A percentile compares a stretch with the other conserved stretches of the same genome.
Evolutionary conservation across 2,329 filamentous ascomycete species (phyloP).

Genomic region (Aspergillus quadrilineatus): DNA sequence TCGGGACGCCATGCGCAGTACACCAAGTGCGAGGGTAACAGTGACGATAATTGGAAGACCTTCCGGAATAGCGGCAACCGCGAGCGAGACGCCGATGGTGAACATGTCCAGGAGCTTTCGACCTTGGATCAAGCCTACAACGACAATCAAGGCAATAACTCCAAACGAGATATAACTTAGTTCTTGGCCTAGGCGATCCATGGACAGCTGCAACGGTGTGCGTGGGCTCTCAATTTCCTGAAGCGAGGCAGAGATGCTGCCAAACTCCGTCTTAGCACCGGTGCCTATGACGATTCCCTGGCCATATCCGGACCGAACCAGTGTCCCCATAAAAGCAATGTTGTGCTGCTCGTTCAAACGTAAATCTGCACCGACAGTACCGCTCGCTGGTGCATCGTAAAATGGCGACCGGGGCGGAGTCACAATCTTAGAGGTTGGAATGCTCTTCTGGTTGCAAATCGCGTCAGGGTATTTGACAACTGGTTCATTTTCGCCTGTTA

Average conservation of each 20-base stretch:
- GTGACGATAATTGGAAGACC: conserved; percentile 97
- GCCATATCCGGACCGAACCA: conserved; percentile 91
- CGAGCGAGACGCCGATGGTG: conserved; percentile 93
- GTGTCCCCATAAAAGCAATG: conserved; percentile 96
- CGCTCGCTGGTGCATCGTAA: conserved; percentile 59
- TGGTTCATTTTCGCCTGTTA: conserved; percentile 95
- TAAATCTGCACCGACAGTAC: conserved; percentile 63
- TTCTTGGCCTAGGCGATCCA: conserved; percentile 96
- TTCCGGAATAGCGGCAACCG: conserved; percentile 93
- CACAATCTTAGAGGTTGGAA: conserved; percentile 32
- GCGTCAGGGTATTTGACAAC: conserved; percentile 73
- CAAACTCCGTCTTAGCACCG: conserved; percentile 90
- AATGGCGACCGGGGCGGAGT: conserved; percentile 54
- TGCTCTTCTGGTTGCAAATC: conserved; percentile 41
- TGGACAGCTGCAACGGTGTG: conserved; percentile 89
- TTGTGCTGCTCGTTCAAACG: conserved; percentile 76
- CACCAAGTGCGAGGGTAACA: conserved; percentile 89
- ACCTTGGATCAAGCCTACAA: conserved; percentile 87
- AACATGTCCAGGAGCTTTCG: conserved; percentile 92
- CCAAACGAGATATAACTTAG: conserved; percentile 95
- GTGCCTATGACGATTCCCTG: conserved; percentile 98
- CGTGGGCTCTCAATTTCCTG: conserved; percentile 93
- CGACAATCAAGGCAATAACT: conserved; percentile 87
- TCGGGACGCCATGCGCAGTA: conserved; percentile 91
- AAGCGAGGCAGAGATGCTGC: conserved; percentile 89